phyloP scores from a whole-genome alignment of 441 rosid genomes.

The Capsella rubella region DNA sequence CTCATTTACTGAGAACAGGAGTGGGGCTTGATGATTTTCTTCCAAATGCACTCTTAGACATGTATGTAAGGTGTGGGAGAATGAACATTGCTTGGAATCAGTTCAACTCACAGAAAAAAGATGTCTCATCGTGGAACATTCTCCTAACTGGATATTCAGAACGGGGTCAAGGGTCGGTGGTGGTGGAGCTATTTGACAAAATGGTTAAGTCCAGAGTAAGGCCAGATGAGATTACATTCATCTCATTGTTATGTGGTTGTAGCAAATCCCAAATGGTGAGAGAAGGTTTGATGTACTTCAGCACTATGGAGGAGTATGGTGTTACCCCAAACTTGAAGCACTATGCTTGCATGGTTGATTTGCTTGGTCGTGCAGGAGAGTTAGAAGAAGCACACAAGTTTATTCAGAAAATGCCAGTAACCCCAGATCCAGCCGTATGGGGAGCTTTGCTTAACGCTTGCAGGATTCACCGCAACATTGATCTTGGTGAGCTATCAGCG shows the following conservation, averaged over 20 bases:
- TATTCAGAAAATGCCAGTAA: constrained; percentile 72
- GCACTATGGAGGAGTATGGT: constrained; percentile 60
- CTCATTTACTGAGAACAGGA: constrained; percentile 70
- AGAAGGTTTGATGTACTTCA: constrained; percentile 72
- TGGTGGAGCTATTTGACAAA: constrained; percentile 61
- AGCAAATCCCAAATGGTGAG: constrained; percentile 85
- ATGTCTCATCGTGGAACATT: constrained; percentile 90
- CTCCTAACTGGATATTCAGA: constrained; percentile 79
- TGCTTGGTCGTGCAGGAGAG: constrained; percentile 82
- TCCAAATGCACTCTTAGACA: constrained; percentile 82
- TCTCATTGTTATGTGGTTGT: constrained; percentile 82
- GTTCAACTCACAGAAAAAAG: constrained; percentile 64
- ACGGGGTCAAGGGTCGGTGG: constrained; percentile 62
- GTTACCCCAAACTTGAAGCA: constrained; percentile 81
- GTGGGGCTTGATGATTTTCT: constrained; percentile 71
- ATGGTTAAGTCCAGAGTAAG: constrained; percentile 63
- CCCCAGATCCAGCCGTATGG: constrained; percentile 90
- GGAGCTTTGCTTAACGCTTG: constrained; percentile 93
- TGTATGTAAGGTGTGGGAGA: constrained; percentile 91
- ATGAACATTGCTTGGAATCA: constrained; percentile 74
- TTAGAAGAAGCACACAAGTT: constrained; percentile 73
- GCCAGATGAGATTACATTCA: constrained; percentile 82
- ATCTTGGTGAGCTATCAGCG: constrained; percentile 88
- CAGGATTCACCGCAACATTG: constrained; percentile 65
- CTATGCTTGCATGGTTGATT: constrained; percentile 87